phyloP scores from a whole-genome alignment of 345 rosid genomes.

The Excoecaria cochinchinensis region DNA sequence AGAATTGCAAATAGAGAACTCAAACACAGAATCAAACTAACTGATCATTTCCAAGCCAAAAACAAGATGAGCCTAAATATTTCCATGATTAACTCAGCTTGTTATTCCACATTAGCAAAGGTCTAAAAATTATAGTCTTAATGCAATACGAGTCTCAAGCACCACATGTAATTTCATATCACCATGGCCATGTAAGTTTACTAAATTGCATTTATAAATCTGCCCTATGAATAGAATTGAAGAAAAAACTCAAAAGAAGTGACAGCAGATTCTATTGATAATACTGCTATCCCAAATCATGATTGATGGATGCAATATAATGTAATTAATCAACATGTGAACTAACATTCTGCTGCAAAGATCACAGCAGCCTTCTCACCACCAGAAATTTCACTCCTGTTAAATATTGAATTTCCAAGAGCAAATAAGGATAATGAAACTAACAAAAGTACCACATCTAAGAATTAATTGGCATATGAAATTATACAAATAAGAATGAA shows the following conservation, averaged over 20 bases:
- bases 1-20: not conserved
- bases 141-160: not conserved
- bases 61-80: not conserved
- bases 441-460: not conserved
- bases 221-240: not conserved
- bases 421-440: not conserved
- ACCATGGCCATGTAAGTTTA: not conserved
- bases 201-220: not conserved
- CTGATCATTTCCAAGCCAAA: not conserved
- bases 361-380: conserved; percentile 71
- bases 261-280: not conserved
- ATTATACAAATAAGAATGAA: not conserved
- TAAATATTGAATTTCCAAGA: conserved; percentile 14
- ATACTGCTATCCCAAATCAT: not conserved
- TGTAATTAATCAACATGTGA: not conserved
- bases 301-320: not conserved
- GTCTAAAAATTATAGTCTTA: not conserved
- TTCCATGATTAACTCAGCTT: not conserved
- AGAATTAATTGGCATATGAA: not conserved
- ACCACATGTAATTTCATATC: not conserved
- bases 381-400: conserved; percentile 80
- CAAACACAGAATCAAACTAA: not conserved
- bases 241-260: not conserved
- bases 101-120: not conserved
- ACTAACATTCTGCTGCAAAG: conserved; percentile 64